phyloP scores from a whole-genome alignment of 306 rosid genomes.

The Vicia sativa region DNA sequence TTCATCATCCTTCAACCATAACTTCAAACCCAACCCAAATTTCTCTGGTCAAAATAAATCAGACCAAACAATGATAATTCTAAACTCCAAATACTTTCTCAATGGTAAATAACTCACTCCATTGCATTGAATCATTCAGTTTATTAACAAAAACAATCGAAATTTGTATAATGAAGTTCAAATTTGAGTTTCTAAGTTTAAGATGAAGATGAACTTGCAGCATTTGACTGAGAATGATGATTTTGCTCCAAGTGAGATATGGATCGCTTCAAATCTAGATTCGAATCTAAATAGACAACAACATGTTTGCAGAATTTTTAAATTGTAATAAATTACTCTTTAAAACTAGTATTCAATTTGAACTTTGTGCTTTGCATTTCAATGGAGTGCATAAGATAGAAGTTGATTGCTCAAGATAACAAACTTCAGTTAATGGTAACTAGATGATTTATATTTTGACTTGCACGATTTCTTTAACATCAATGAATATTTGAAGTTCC shows the following conservation, averaged over 20 bases:
- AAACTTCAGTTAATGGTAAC: constrained; percentile 73
- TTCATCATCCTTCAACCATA: too few relatives aligned
- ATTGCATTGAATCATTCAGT: neutral
- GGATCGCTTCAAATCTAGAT: constrained; percentile 69
- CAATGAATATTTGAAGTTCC: constrained; percentile 31
- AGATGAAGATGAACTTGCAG: constrained; percentile 41
- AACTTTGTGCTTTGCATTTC: constrained; percentile 40
- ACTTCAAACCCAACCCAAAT: too few relatives aligned
- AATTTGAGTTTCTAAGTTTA: neutral
- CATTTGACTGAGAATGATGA: constrained; percentile 58
- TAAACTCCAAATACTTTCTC: too few relatives aligned
- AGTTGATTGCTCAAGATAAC: constrained; percentile 68
- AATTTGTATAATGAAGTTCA: neutral
- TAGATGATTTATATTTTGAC: constrained; percentile 30
- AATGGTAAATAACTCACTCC: constrained; percentile 30
- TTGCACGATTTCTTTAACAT: constrained; percentile 37
- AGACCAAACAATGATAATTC: too few relatives aligned
- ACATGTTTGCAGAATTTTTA: too few relatives aligned
- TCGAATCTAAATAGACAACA: constrained; percentile 41
- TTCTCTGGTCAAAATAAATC: too few relatives aligned
- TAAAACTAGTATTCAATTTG: constrained; percentile 13
- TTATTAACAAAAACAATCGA: neutral
- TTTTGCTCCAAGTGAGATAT: constrained; percentile 51
- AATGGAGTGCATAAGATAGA: constrained; percentile 78
- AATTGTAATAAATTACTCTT: too few relatives aligned